Evolutionary conservation across 2,329 filamentous ascomycete species (phyloP), one percentile per base, ranked within the genome.

Genomic region (Cladosporium colombiae): DNA sequence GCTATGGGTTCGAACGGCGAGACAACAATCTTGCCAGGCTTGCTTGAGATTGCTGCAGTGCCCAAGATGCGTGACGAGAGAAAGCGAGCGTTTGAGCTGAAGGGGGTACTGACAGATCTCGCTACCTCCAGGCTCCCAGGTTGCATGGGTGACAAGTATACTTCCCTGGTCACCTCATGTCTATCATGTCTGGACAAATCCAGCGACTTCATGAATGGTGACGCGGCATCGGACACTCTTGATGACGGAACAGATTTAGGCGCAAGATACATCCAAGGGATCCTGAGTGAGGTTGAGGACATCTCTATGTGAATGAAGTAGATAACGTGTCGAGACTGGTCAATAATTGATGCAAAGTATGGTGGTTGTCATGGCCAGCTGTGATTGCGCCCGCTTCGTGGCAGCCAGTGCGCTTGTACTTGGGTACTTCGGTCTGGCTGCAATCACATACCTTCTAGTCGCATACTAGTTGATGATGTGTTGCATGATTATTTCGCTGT

Each of bases 101-200:
- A 74, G 61, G 53, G 63, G 5, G 57, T 53, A 21, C 57, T 76
- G 21, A 64, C 73, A 21, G 60, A 62, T 29, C 56, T 75, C 25
- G 72, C 76, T 3, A 66, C 65, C 55, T 25, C 57, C 13, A 55
- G 66, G 16, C 66, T 78, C 23, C 73, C 74, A 14, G 62, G 50
- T 4, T 61, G 35, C 10, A 76, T 79, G 73, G 78, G 78, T 14
- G 67, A 73, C n/a, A 71, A 64, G 57, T 81, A 79, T 64, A 67
- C 71, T 11, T 57, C 71, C 1, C 65, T 77, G 57, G 76, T 78
- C 11, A 50, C 73, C 35, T 70, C 69, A 21, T 79, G 77, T 65
- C 67, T 79, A 40, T 77, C 73, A 3, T 70, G 72, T 52, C 67
- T 74, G n/a, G 71, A 74, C 18, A 64, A 64, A n/a, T 66, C 68